Base-by-base conservation (phyloP, 139 green algal genomes). In the Coccomyxa sp. region DNA sequence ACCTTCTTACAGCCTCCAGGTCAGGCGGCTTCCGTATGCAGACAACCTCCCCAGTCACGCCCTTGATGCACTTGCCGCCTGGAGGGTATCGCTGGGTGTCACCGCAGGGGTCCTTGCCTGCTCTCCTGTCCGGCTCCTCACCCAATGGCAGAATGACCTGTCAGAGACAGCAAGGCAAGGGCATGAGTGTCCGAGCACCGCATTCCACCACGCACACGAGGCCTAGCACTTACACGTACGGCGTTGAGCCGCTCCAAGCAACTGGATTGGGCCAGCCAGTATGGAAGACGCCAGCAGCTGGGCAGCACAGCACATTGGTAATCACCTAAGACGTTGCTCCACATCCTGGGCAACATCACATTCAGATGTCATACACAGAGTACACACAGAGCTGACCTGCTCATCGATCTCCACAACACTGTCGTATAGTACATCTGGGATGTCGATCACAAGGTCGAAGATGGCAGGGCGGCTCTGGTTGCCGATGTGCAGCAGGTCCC, bases 401-500 rank as follows among this genome's bases (percentile, higher is more conserved):
- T 99, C 96, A 14, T 97, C 88, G 70, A 96, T 90, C 85, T 99
- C 94, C 50, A 99, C 91, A 55, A 95, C 92, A 38, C 37, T 38
- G 38, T 93, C 87, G 41, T 97, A 94, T 37, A 94, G 81, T 22
- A 92, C 77, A 29, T 93, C 88, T 27, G 90, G 90, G 0, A 80
- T 74, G 44, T 40, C 68, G 78, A 95, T 93, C 41, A 90, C 83
- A 50, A 98, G 84, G 85, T 98, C 94, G 76, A 98, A 98, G 79
- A 98, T 98, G 78, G 91, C 73, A 31, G 94, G 94, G 0, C 95
- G 87, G 8, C 89, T 90, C 85, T 97, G 95, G 85, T 98, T 98
- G 75, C 90, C 96, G 58, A 99, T 99, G 81, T 95, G 87, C 82
- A 99, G 86, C 83, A 99, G 87, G 86, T 99, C 96, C 1, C 77